A percentile compares a stretch with the other conserved stretches of the same genome.
These are phyloP conservation scores for Wickerhamomyces chambardii DNA, from an alignment of 805 yeast genomes.

Conservation along the genomic window DNA sequence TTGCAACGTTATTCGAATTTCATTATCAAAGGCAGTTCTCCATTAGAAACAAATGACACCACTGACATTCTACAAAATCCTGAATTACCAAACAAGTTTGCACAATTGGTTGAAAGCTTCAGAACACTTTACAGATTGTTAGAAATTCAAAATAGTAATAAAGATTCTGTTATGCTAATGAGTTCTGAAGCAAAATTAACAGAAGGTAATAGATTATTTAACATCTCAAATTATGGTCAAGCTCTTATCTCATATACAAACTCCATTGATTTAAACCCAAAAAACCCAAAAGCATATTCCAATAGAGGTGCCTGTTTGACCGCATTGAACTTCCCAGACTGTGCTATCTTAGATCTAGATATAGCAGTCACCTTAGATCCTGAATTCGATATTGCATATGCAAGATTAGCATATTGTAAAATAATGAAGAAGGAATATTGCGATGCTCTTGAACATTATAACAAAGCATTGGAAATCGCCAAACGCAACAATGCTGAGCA, in stretches of 20 bases:
- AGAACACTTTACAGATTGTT: not conserved
- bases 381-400: conserved; percentile 27
- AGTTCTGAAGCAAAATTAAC: conserved; percentile 1
- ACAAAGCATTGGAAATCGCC: conserved; percentile 21
- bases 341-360: conserved; percentile 25
- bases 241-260: conserved; percentile 29
- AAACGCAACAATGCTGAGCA: conserved; percentile 1
- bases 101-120: not conserved
- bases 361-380: conserved; percentile 23
- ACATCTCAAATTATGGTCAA: conserved; percentile 8
- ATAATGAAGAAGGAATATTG: conserved; percentile 26
- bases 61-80: not conserved
- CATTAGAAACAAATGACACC: not conserved
- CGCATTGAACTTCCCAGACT: conserved; percentile 22
- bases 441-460: conserved; percentile 26
- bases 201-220: conserved; percentile 10
- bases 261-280: conserved; percentile 15
- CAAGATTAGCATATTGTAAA: conserved; percentile 26
- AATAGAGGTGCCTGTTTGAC: conserved; percentile 32
- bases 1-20: conserved; percentile 8
- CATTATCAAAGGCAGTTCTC: not conserved
- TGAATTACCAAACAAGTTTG: not conserved
- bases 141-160: not conserved
- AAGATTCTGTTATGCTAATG: not conserved
- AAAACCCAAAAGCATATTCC: conserved; percentile 24